A percentile compares a stretch with the other conserved stretches of the same genome.
Evolutionary conservation across 192 early-diverging fungal genomes (phyloP).

Genomic region (Backusella liffmaniae): DNA sequence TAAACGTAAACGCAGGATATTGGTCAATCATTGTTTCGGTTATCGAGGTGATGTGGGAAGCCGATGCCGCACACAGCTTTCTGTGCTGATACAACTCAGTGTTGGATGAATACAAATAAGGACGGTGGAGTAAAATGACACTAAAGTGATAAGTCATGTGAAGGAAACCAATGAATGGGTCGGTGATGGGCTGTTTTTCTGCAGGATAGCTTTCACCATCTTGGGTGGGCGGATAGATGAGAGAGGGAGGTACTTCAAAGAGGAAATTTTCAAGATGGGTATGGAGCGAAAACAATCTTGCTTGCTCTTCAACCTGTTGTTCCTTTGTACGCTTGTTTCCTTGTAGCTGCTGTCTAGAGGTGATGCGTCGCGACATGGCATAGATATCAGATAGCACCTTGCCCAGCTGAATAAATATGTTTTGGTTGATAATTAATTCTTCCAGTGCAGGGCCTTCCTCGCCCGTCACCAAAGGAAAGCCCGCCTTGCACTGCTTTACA

Average conservation of each 20-base stretch:
- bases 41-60: constrained; percentile 52
- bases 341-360: constrained; percentile 20
- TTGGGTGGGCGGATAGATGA: constrained; percentile 31
- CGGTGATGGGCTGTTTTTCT: constrained; percentile 22
- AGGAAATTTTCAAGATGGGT: constrained; percentile 35
- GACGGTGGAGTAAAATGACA: constrained; percentile 51
- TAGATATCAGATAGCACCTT: constrained; percentile 29
- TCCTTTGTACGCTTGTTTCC: constrained; percentile 11
- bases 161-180: constrained; percentile 50
- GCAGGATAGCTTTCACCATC: constrained; percentile 29
- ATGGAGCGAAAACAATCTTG: constrained; percentile 28
- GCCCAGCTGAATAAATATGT: constrained; percentile 32
- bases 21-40: constrained; percentile 43
- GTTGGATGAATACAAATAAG: constrained; percentile 30
- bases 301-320: constrained; percentile 34
- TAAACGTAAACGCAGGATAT: constrained; percentile 39
- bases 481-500: constrained; percentile 15
- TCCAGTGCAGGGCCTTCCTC: constrained; percentile 30
- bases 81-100: constrained; percentile 37
- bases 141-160: constrained; percentile 56
- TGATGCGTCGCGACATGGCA: constrained; percentile 14
- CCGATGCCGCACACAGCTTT: constrained; percentile 47
- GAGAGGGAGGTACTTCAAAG: constrained; percentile 28
- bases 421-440: constrained; percentile 30
- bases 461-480: constrained; percentile 21